Evolutionary conservation across 345 rosid genomes (phyloP).

Genomic region (Anacardium occidentale): DNA sequence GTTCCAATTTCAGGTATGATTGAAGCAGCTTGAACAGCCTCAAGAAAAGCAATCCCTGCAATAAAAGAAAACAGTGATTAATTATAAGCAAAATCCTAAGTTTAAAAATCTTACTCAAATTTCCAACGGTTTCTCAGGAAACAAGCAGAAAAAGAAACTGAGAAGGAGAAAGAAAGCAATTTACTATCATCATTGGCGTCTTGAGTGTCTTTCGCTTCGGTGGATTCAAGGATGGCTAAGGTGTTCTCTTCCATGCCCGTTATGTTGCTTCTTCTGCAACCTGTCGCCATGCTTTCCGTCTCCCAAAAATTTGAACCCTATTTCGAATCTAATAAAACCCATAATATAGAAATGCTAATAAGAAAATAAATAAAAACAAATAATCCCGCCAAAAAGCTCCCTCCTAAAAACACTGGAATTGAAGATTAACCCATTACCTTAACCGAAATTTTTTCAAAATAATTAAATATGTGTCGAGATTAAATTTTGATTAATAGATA

Average conservation of each 20-base stretch:
- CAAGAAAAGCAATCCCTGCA: constrained; percentile 67
- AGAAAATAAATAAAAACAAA: too few relatives aligned
- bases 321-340: neutral
- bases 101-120: neutral
- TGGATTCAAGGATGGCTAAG: constrained; percentile 64
- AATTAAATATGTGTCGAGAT: too few relatives aligned
- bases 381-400: neutral
- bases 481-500: too few relatives aligned
- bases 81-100: too few relatives aligned
- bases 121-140: constrained; percentile 6
- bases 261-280: constrained; percentile 21
- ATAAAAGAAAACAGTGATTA: neutral
- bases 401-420: neutral
- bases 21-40: constrained; percentile 70
- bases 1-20: constrained; percentile 43
- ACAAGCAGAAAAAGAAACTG: neutral
- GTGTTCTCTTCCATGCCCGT: constrained; percentile 67
- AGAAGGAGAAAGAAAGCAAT: constrained; percentile 10
- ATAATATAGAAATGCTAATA: too few relatives aligned
- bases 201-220: constrained; percentile 44
- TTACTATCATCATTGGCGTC: constrained; percentile 66
- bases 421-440: too few relatives aligned
- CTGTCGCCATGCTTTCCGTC: neutral
- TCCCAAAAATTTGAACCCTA: neutral
- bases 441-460: too few relatives aligned